Evolutionary conservation across 1,284 basidiomycete genomes (phyloP).

Genomic region (Melanopsichium pennsylvanicum): DNA sequence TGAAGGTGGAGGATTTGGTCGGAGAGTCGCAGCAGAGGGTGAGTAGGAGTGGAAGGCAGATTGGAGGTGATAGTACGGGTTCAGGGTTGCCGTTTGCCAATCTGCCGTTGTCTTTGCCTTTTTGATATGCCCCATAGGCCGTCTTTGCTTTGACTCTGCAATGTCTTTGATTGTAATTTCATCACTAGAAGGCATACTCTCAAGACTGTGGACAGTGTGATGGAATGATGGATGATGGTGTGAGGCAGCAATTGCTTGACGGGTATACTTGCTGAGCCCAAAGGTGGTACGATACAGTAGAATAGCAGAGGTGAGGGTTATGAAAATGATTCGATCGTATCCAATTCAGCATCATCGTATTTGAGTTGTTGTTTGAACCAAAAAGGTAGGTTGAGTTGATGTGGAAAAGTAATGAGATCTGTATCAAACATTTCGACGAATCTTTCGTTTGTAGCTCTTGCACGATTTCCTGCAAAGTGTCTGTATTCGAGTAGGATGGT

Average conservation of each 20-base stretch:
- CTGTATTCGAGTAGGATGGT: conserved; percentile 62
- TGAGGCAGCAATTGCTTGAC: no score
- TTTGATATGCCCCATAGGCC: no score
- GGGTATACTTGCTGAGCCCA: no score
- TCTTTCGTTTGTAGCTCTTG: conserved; percentile 57
- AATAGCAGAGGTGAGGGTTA: no score
- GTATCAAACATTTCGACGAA: conserved; percentile 65
- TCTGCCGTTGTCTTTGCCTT: conserved; percentile 18
- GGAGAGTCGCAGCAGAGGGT: neutral
- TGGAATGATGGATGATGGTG: no score
- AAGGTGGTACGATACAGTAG: no score
- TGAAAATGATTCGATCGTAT: conserved; percentile 4
- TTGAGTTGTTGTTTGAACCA: conserved; percentile 54
- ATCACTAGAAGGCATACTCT: no score
- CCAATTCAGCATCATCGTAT: conserved; percentile 41
- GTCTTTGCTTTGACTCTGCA: no score
- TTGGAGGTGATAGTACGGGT: no score
- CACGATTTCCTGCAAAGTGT: conserved; percentile 55
- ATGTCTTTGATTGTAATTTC: no score
- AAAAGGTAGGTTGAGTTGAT: conserved; percentile 41
- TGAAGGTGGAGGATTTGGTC: conserved; percentile 6
- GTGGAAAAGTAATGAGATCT: conserved; percentile 56
- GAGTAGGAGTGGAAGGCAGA: neutral
- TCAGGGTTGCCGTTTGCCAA: conserved; percentile 24
- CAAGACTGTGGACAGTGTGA: no score